These are phyloP conservation scores for Coniochaeta sp. DNA, from an alignment of 2,329 filamentous ascomycete genomes.

Conservation along the genomic window DNA sequence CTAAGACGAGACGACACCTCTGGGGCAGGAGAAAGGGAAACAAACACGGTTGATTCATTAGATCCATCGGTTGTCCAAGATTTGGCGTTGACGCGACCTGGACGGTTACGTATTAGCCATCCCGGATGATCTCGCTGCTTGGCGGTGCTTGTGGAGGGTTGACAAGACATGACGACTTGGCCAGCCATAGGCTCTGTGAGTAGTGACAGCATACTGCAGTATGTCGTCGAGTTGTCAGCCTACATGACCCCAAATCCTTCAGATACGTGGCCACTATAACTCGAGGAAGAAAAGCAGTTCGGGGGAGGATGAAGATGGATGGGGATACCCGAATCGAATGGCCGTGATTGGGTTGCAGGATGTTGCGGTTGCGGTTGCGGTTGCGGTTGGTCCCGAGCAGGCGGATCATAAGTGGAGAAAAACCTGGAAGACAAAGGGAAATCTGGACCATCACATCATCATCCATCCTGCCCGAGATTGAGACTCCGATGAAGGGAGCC, in stretches of 20 bases:
- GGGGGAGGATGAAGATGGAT: not conserved
- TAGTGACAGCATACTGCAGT: not conserved
- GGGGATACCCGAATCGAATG: not conserved
- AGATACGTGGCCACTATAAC: not conserved
- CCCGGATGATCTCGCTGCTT: not conserved
- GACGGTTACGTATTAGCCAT: not conserved
- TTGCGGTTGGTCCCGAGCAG: not conserved
- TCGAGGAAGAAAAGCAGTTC: not conserved
- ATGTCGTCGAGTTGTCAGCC: not conserved
- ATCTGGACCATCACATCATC: not conserved
- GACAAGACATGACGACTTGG: too few relatives aligned
- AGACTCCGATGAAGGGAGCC: too few relatives aligned
- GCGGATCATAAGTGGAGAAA: not conserved
- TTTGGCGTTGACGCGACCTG: not conserved
- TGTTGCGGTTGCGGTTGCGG: too few relatives aligned
- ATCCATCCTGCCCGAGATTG: not conserved
- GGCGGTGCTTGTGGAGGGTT: not conserved
- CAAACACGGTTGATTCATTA: too few relatives aligned
- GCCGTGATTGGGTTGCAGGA: not conserved
- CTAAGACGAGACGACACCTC: too few relatives aligned
- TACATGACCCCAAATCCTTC: not conserved
- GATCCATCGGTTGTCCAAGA: not conserved
- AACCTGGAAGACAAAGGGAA: too few relatives aligned
- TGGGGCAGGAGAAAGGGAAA: too few relatives aligned
- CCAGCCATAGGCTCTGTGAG: not conserved